Conservation (phyloP, 2,329 filamentous ascomycete species). For the Neofusicoccum kwambonambiense region DNA sequence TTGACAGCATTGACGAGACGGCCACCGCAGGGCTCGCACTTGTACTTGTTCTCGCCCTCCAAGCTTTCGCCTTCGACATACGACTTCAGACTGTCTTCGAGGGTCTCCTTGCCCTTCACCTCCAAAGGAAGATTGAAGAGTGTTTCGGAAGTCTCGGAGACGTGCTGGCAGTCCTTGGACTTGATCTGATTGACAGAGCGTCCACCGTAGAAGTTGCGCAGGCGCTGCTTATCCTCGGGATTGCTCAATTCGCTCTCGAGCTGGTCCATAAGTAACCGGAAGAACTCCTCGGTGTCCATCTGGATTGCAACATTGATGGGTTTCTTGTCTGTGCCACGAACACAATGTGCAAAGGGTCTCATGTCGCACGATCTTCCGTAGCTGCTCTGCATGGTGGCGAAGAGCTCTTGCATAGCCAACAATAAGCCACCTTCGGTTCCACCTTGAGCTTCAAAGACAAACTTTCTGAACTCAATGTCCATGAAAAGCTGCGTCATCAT, state of each 20-base stretch:
- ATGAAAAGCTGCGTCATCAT: constrained; percentile 93
- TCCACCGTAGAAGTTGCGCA: constrained; percentile 86
- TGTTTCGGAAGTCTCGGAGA: constrained; percentile 84
- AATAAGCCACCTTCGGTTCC: constrained; percentile 62
- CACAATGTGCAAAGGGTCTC: constrained; percentile 66
- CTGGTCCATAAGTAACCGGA: constrained; percentile 87
- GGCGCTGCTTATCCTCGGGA: constrained; percentile 65
- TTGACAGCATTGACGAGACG: constrained; percentile 89
- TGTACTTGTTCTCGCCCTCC: constrained; percentile 98
- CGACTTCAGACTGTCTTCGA: constrained; percentile 87
- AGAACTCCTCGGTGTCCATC: constrained; percentile 99
- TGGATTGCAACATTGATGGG: constrained; percentile 84
- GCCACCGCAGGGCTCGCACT: constrained; percentile 83
- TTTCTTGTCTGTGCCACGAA: constrained; percentile 79
- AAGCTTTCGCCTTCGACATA: constrained; percentile 95
- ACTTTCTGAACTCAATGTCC: constrained; percentile 83
- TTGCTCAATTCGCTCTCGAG: constrained; percentile 79
- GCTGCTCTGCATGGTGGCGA: constrained; percentile 82
- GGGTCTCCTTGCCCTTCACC: constrained; percentile 82
- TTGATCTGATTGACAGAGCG: constrained; percentile 92
- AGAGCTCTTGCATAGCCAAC: constrained; percentile 74
- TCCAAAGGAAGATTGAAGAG: constrained; percentile 96
- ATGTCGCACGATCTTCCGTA: constrained; percentile 73
- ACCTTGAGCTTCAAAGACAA: constrained; percentile 65
- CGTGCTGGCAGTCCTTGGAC: constrained; percentile 89